Percentiles rank a stretch among this genome's conserved stretches.
Conservation (phyloP, 2,329 filamentous ascomycete genomes). For the Fusarium nygamai region DNA sequence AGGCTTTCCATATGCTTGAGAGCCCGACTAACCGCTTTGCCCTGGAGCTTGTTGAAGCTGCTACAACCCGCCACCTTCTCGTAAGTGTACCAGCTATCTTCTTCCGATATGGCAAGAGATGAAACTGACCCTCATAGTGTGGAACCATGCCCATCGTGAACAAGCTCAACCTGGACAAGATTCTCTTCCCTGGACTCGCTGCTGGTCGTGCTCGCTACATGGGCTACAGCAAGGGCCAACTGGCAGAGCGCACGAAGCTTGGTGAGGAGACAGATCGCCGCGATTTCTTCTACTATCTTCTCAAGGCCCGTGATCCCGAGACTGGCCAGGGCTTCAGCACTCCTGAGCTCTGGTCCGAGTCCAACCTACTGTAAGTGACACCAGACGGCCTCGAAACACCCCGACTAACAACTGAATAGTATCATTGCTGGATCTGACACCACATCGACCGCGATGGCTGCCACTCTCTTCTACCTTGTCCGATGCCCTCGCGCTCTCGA, state of each 20-base stretch:
- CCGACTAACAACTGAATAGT: constrained; percentile 44
- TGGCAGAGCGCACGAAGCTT: constrained; percentile 72
- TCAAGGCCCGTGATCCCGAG: constrained; percentile 76
- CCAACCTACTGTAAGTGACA: constrained; percentile 67
- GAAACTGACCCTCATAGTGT: constrained; percentile 58
- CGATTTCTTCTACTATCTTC: constrained; percentile 80
- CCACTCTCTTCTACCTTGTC: constrained; percentile 70
- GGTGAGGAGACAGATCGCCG: constrained; percentile 73
- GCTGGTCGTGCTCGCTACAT: constrained; percentile 75
- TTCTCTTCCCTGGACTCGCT: constrained; percentile 74
- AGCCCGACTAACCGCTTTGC: constrained; percentile 71
- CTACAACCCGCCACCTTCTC: constrained; percentile 74
- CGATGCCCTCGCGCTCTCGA: constrained; percentile 60
- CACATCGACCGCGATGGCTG: constrained; percentile 73
- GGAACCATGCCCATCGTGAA: constrained; percentile 77
- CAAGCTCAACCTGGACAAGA: constrained; percentile 71
- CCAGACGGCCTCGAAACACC: not conserved
- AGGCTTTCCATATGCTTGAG: constrained; percentile 71
- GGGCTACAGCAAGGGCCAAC: constrained; percentile 74
- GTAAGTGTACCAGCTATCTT: constrained; percentile 55
- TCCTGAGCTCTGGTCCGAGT: constrained; percentile 76
- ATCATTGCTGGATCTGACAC: constrained; percentile 79
- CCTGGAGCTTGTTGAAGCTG: constrained; percentile 72
- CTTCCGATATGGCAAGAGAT: not conserved
- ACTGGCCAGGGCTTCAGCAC: constrained; percentile 73